Percentiles rank a stretch among this genome's conserved stretches.
These are phyloP conservation scores for Phytophthora fragariaefolia DNA, from an alignment of 352 stramenopile genomes.

Conservation along the genomic window DNA sequence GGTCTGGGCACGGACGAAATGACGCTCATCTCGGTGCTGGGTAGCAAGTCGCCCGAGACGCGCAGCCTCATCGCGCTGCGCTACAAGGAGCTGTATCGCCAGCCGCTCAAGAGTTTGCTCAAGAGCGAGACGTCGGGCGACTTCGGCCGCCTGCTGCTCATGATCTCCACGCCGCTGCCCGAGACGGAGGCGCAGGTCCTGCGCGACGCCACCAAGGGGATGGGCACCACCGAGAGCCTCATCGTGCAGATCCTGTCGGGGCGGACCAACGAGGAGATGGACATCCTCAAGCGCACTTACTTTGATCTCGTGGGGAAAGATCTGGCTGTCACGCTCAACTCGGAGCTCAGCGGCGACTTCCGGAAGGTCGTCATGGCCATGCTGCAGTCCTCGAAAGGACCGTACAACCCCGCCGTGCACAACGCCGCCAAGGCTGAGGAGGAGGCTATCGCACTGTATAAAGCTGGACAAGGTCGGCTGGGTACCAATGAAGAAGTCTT, in stretches of 20 bases:
- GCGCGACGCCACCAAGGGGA: slow-evolving; percentile 70
- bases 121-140: slow-evolving; percentile 80
- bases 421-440: slow-evolving; percentile 70
- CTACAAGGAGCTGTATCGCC: slow-evolving; percentile 74
- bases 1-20: slow-evolving; percentile 80
- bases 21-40: slow-evolving; percentile 71
- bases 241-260: slow-evolving; percentile 74
- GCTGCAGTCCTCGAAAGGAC: slow-evolving; percentile 54
- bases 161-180: slow-evolving; percentile 77
- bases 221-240: slow-evolving; percentile 75
- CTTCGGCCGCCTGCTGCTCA: slow-evolving; percentile 70
- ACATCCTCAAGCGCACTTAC: slow-evolving; percentile 82
- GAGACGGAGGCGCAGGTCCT: slow-evolving; percentile 78
- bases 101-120: slow-evolving; percentile 60
- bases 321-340: slow-evolving; percentile 64
- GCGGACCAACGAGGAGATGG: slow-evolving; percentile 82
- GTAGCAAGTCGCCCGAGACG: slow-evolving; percentile 70
- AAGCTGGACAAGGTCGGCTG: slow-evolving; percentile 72
- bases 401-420: slow-evolving; percentile 71
- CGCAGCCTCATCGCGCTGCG: slow-evolving; percentile 72
- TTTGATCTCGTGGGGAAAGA: slow-evolving; percentile 76
- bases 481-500: slow-evolving; percentile 83
- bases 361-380: slow-evolving; percentile 78
- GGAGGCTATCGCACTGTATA: slow-evolving; percentile 74
- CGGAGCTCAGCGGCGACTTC: slow-evolving; percentile 79